Conservation (phyloP, 371 early-diverging fungal species). For the Mucor saturninus region DNA sequence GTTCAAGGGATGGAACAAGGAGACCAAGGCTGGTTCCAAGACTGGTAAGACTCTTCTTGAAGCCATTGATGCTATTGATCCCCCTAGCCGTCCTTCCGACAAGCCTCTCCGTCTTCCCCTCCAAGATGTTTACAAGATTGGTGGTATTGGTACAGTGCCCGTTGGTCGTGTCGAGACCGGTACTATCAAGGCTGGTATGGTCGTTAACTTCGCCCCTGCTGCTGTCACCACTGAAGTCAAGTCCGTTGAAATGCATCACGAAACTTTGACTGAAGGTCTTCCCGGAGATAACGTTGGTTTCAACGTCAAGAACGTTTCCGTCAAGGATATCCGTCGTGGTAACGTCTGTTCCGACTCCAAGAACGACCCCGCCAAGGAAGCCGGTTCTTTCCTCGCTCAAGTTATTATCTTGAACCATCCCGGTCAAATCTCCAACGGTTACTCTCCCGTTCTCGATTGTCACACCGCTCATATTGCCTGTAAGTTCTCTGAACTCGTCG, state of each 20-base stretch:
- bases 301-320: constrained; percentile 95
- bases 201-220: constrained; percentile 89
- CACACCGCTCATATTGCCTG: constrained; percentile 95
- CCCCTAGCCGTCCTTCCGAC: constrained; percentile 89
- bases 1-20: constrained; percentile 96
- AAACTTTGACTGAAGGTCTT: constrained; percentile 86
- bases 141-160: constrained; percentile 95
- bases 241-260: constrained; percentile 99
- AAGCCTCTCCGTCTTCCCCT: constrained; percentile 97
- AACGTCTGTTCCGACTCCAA: constrained; percentile 92
- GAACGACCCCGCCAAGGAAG: constrained; percentile 93
- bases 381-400: constrained; percentile 87
- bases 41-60: constrained; percentile 91
- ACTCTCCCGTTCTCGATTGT: constrained; percentile 91
- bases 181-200: constrained; percentile 90
- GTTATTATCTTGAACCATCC: constrained; percentile 94
- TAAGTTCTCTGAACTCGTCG: constrained; percentile 84
- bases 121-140: constrained; percentile 97
- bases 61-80: constrained; percentile 93
- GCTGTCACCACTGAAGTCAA: constrained; percentile 93
- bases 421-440: constrained; percentile 84
- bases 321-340: constrained; percentile 95
- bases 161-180: constrained; percentile 98
- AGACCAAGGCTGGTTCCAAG: constrained; percentile 75
- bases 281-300: constrained; percentile 98